Evolutionary conservation across 2,329 filamentous ascomycete genomes (phyloP).

Genomic region (Pseudogymnoascus sp.): DNA sequence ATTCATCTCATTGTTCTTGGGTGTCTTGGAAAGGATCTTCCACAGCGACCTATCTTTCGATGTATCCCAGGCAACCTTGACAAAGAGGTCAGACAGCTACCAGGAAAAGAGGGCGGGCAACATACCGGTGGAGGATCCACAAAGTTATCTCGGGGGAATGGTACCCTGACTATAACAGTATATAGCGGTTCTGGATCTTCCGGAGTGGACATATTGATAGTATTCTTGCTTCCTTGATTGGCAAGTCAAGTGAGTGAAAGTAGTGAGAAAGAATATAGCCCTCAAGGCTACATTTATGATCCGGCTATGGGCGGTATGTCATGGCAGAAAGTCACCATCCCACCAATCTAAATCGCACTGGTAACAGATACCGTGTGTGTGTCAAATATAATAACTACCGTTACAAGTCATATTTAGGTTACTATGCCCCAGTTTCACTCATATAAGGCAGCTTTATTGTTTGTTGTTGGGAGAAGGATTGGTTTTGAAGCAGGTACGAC

Average conservation of each 20-base stretch:
- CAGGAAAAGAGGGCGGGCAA: constrained; percentile 11
- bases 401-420: background rate
- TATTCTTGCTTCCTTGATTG: constrained; percentile 25
- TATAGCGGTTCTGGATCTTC: constrained; percentile 24
- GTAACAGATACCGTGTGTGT: background rate
- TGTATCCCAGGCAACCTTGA: constrained; percentile 76
- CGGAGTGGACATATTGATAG: background rate
- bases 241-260: background rate
- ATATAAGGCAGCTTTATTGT: background rate
- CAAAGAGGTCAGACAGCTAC: constrained; percentile 12
- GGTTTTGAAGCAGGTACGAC: background rate
- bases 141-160: constrained; percentile 79
- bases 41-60: constrained; percentile 81
- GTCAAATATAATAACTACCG: background rate
- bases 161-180: constrained; percentile 82
- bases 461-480: background rate
- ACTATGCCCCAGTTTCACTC: background rate
- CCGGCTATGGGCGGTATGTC: background rate
- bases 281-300: constrained; percentile 6
- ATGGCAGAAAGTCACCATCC: constrained; percentile 2
- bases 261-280: background rate
- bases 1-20: constrained; percentile 72
- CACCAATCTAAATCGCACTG: background rate
- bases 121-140: constrained; percentile 78
- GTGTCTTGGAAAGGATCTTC: constrained; percentile 76